Conservation (phyloP, 805 yeast genomes). For the Ascoidea rubescens region DNA sequence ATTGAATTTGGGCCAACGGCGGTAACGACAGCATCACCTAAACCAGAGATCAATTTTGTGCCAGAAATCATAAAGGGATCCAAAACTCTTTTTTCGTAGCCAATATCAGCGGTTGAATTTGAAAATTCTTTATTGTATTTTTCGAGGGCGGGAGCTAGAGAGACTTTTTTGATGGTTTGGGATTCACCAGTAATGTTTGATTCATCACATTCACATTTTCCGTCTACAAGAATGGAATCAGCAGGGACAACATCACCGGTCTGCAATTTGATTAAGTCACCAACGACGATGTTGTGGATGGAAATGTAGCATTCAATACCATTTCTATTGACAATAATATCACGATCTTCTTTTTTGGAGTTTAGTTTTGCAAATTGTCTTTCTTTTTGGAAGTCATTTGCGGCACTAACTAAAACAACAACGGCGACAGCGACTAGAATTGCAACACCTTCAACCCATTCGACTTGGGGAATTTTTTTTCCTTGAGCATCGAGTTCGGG, state of each 20-base stretch:
- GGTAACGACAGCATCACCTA: slow-evolving; percentile 75
- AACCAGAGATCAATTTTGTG: slow-evolving; percentile 73
- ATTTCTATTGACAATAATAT: slow-evolving; percentile 65
- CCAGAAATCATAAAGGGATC: slow-evolving; percentile 91
- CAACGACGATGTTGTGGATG: slow-evolving; percentile 67
- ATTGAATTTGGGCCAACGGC: slow-evolving; percentile 85
- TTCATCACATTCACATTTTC: slow-evolving; percentile 82
- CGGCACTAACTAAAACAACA: slow-evolving; percentile 87
- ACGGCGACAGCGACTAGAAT: slow-evolving; percentile 82
- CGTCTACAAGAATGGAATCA: slow-evolving; percentile 63
- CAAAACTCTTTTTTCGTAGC: slow-evolving; percentile 21
- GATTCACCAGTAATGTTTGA: slow-evolving; percentile 91
- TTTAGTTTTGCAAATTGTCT: slow-evolving; percentile 81
- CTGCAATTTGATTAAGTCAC: slow-evolving; percentile 70
- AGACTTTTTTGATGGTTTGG: slow-evolving; percentile 57
- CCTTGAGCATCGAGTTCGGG: slow-evolving; percentile 71
- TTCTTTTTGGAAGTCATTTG: slow-evolving; percentile 95
- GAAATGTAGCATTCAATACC: slow-evolving; percentile 50
- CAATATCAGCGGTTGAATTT: background rate
- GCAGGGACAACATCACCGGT: slow-evolving; percentile 94
- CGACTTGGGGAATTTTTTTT: slow-evolving; percentile 63
- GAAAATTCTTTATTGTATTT: slow-evolving; percentile 12
- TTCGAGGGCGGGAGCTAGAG: slow-evolving; percentile 31
- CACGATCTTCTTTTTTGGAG: slow-evolving; percentile 77
- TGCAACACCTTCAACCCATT: slow-evolving; percentile 99